These are phyloP conservation scores for Salisapilia sapeloensis DNA, from an alignment of 352 stramenopile genomes.

Conservation along the genomic window DNA sequence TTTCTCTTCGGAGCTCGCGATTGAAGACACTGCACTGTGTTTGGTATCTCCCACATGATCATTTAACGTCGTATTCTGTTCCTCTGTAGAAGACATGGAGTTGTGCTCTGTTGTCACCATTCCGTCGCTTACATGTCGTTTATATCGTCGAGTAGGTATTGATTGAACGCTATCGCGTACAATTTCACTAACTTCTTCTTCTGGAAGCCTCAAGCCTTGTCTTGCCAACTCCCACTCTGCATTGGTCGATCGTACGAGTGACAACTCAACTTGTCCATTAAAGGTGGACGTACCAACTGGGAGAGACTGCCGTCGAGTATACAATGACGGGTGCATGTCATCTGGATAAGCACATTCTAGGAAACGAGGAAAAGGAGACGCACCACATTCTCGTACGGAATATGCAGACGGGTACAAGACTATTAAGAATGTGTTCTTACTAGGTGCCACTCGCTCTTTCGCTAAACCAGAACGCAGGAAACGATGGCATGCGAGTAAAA, in stretches of 20 bases:
- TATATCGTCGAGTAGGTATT: no score
- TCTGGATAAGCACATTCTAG: slow-evolving; percentile 41
- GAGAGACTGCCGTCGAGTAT: slow-evolving; percentile 16
- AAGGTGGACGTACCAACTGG: slow-evolving; percentile 42
- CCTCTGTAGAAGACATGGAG: no score
- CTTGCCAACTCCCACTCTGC: no score
- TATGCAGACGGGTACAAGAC: slow-evolving; percentile 24
- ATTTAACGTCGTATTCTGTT: no score
- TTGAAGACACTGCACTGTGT: no score
- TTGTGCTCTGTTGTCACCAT: no score
- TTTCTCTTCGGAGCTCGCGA: no score
- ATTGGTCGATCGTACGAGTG: slow-evolving; percentile 10
- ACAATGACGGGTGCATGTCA: slow-evolving; percentile 6
- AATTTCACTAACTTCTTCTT: no score
- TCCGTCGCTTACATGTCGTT: no score
- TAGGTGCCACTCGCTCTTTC: slow-evolving; percentile 34
- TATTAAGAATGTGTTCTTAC: slow-evolving; percentile 44
- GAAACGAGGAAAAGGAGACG: slow-evolving; percentile 36
- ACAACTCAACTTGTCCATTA: slow-evolving; percentile 23
- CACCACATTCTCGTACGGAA: slow-evolving; percentile 1
- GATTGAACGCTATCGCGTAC: no score
- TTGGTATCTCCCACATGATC: no score
- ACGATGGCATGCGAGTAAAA: slow-evolving; percentile 37
- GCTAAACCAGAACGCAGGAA: slow-evolving; percentile 31
- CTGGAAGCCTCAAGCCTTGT: no score